Base-by-base conservation (phyloP, 805 yeast genomes). In the Debaryomyces castellii region DNA sequence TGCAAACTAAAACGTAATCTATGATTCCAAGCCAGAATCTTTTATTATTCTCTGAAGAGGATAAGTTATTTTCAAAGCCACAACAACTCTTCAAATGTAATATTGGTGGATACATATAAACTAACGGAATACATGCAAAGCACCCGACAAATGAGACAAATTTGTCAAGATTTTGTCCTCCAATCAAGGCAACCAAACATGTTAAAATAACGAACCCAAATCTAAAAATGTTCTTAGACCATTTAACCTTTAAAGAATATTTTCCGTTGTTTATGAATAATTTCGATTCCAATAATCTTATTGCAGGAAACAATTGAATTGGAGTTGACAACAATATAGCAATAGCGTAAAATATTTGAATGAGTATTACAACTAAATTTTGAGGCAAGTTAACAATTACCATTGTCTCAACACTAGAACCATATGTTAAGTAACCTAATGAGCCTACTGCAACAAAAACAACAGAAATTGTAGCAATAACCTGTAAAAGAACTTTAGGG, bases 61-160 rank as follows among this genome's bases (percentile, higher is more conserved):
- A 33, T 16, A 57, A 41, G 1, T 52, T 54, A 5, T 52, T 51
- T 21, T 51, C 52, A 43, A 51, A 50, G 28, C 50, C 53, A 48
- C 76, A 71, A 49, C 82, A 78, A 45, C 81, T 69, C 57, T 70
- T 76, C 44, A 81, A 70, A 57, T 87, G 94, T 43, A 87, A 67
- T 74, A 87, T 73, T 14, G 95, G 94, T 7, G 95, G 94, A 57
- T 87, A 86, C 81, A 87, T 83, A 67, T 87, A 87, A 4, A 87
- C 94, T 67, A 87, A 74, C 1, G 95, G 95, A 45, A 87, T 85
- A 57, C 95, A 87, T 1, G 92, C 91, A 67, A 87, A 84, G 43
- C 90, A 85, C 3, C 95, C 95, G 43, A 87, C 86, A 58, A 87
- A 82, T 2, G 91, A 82, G 9, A 87, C 92, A 65, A 87, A 85